Evolutionary conservation across 176 grass and related monocot species (phyloP), one percentile per base, ranked within the genome.

Genomic region (Tillandsia leiboldiana): DNA sequence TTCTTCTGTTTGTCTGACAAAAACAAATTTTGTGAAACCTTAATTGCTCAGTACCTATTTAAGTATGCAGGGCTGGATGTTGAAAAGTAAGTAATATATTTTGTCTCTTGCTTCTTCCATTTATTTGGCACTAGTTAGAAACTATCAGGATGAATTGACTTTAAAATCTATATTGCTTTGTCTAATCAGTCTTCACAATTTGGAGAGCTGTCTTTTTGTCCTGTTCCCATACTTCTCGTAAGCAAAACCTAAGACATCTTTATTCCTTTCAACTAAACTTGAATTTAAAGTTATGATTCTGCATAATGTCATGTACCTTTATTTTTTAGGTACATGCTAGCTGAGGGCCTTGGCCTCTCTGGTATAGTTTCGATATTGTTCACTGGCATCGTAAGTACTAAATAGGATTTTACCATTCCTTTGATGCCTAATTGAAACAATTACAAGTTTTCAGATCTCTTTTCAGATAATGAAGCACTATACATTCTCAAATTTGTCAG

Each of bases 191-290:
- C 82, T 97, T 83, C 87, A 97, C 66, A 93, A 97, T 68, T 90
- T 97, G 89, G 94, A 97, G 77, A 87, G 94, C 87, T 97, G 94
- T 69, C 86, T 97, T 67, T 92, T 97, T 78, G 94, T 97, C 80
- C 94, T 97, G 68, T 97, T 97, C 73, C 94, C 94, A 26, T 97
- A 97, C 26, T 97, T 97, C 72, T 97, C 94, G 94, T 97, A 93
- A 97, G 93, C 4, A 6, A 42, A 42, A 42, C 33, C 33, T 4
- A 42, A 42, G 33, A 42, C 33, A 42, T 42, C 33, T 42, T 6
- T 42, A 42, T 42, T 42, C 33, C 33, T 42, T 42, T 42, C 33
- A 42, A 0, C 33, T 42, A 42, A 42, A 42, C 33, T 42, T 42
- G 33, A 42, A 42, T 42, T 42, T 42, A 2, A 72, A 74, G 67